Evolutionary conservation across 1,139 yeast species (phyloP).

Genomic region (Debaryomyces subglobosus): DNA sequence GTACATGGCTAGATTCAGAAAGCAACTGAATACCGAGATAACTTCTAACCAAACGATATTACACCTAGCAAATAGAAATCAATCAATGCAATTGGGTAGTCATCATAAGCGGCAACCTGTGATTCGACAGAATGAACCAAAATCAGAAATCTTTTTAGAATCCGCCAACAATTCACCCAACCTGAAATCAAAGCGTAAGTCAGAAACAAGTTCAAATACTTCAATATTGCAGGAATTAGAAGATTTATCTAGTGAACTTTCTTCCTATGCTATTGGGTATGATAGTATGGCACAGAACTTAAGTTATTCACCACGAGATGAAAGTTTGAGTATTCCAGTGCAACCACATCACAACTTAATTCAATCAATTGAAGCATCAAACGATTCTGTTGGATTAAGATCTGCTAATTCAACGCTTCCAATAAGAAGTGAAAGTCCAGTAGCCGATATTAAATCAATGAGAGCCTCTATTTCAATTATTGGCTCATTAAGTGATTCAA

Average conservation of each 20-base stretch:
- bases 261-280: conserved; percentile 16
- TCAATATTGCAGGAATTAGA: conserved; percentile 35
- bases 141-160: background rate
- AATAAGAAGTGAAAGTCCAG: background rate
- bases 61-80: background rate
- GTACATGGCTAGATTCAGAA: conserved; percentile 5
- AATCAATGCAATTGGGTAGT: background rate
- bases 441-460: conserved; percentile 10
- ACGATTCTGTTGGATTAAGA: conserved; percentile 2
- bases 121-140: background rate
- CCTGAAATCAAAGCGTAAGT: conserved; percentile 17
- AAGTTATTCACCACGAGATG: background rate
- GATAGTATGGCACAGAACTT: background rate
- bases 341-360: background rate
- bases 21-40: background rate
- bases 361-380: conserved; percentile 4
- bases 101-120: background rate
- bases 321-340: background rate
- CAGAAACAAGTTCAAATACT: conserved; percentile 32
- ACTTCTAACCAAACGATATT: background rate
- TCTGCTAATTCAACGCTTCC: conserved; percentile 1
- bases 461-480: conserved; percentile 9
- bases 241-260: conserved; percentile 34
- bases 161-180: background rate
- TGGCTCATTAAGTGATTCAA: conserved; percentile 9